Conservation (phyloP, 2,329 filamentous ascomycete genomes). For the Venturia oleaginea region DNA sequence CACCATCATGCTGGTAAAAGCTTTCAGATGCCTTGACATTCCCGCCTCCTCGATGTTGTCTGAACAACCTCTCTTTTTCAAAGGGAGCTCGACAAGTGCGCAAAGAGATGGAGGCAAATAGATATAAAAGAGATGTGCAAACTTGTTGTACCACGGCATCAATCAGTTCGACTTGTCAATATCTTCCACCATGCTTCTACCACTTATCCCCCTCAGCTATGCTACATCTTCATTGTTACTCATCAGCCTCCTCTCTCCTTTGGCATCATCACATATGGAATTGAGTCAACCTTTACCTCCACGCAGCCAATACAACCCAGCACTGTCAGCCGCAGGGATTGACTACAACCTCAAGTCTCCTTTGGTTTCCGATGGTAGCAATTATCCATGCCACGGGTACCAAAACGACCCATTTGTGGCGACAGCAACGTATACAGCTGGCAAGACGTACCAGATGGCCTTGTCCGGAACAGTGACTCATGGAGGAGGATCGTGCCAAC, state of each 20-base stretch:
- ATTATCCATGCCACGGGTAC: constrained; percentile 65
- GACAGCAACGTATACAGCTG: constrained; percentile 37
- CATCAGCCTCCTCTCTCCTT: not conserved
- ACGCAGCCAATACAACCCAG: not conserved
- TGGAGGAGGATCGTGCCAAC: constrained; percentile 86
- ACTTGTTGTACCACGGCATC: not conserved
- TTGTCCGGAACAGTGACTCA: constrained; percentile 61
- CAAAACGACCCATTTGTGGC: not conserved
- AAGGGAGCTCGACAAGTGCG: not conserved
- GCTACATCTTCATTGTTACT: not conserved
- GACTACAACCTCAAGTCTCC: constrained; percentile 35
- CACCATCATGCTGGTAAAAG: not conserved
- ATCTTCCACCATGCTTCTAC: not conserved
- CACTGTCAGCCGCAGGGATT: too few relatives aligned
- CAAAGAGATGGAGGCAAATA: not conserved
- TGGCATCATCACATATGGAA: constrained; percentile 10
- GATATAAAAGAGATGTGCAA: not conserved
- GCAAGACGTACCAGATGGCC: constrained; percentile 54
- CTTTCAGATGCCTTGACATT: not conserved
- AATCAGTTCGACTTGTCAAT: not conserved
- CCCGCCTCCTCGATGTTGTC: not conserved
- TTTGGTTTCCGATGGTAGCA: constrained; percentile 45
- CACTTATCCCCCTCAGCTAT: not conserved
- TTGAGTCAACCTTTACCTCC: constrained; percentile 4
- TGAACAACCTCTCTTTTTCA: not conserved